These are phyloP conservation scores for Malassezia vespertilionis DNA, from an alignment of 1,284 basidiomycete genomes.

Conservation along the genomic window DNA sequence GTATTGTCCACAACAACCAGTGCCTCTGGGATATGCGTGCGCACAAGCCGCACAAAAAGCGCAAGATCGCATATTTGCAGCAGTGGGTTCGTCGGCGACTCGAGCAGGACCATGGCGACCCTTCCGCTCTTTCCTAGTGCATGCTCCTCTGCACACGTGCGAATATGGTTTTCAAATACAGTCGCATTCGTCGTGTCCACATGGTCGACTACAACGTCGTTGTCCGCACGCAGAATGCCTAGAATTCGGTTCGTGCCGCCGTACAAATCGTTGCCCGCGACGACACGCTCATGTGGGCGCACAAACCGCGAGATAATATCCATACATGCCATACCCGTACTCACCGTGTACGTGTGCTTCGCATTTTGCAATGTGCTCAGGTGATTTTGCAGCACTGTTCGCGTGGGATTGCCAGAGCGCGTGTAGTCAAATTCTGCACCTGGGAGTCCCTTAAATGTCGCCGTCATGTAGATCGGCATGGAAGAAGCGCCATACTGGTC, in stretches of 20 bases:
- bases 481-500: slow-evolving; percentile 91
- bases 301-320: slow-evolving; percentile 88
- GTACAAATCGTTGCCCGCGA: slow-evolving; percentile 94
- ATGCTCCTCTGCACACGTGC: slow-evolving; percentile 26
- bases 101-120: slow-evolving; percentile 57
- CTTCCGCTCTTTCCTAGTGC: slow-evolving; percentile 25
- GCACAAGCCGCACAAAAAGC: slow-evolving; percentile 33
- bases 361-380: slow-evolving; percentile 42
- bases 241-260: slow-evolving; percentile 94
- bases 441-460: slow-evolving; percentile 91
- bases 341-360: slow-evolving; percentile 75
- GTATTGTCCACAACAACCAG: slow-evolving; percentile 66
- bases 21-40: slow-evolving; percentile 39
- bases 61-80: slow-evolving; percentile 89
- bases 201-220: slow-evolving; percentile 80
- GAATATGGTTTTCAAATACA: slow-evolving; percentile 34
- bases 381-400: slow-evolving; percentile 50
- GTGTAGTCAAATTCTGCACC: slow-evolving; percentile 82
- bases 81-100: slow-evolving; percentile 93
- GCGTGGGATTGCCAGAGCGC: slow-evolving; percentile 88
- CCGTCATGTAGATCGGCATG: slow-evolving; percentile 92
- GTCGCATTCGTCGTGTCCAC: slow-evolving; percentile 76
- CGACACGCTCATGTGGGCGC: slow-evolving; percentile 84
- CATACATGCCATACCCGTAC: slow-evolving; percentile 94
- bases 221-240: slow-evolving; percentile 75